phyloP scores from a whole-genome alignment of 2,329 filamentous ascomycete species.

The Dactylellina haptotyla region DNA sequence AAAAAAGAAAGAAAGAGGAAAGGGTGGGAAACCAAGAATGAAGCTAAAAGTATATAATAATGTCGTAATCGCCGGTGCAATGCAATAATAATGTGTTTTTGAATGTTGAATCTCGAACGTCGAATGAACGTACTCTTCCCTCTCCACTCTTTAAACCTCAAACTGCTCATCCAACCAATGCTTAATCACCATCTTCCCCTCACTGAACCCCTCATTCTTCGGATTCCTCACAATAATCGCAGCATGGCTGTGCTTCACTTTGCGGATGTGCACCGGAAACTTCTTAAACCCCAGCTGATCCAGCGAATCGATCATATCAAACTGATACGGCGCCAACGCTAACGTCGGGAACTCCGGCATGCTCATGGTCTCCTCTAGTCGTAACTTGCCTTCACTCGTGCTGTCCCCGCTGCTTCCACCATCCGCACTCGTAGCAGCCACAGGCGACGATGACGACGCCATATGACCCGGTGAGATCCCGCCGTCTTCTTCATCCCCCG shows the following conservation, averaged over 20 bases:
- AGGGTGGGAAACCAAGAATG: too few species aligned
- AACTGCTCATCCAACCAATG: constrained; percentile 87
- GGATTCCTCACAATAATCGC: constrained; percentile 82
- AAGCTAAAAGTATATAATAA: too few species aligned
- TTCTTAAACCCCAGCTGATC: constrained; percentile 74
- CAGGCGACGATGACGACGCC: not conserved
- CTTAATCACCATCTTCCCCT: constrained; percentile 79
- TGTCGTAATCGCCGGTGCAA: too few species aligned
- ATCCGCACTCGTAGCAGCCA: not conserved
- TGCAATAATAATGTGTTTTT: not conserved
- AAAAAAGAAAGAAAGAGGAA: too few species aligned
- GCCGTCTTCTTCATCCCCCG: constrained; percentile 19
- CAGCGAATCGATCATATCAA: constrained; percentile 82
- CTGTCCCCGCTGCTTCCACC: constrained; percentile 4
- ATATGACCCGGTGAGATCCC: not conserved
- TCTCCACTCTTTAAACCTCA: constrained; percentile 58
- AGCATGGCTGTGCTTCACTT: constrained; percentile 82
- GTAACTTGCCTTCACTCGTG: constrained; percentile 26
- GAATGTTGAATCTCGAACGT: not conserved
- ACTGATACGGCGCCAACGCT: constrained; percentile 81
- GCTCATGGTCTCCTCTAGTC: constrained; percentile 57
- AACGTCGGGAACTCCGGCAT: constrained; percentile 71
- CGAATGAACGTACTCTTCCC: not conserved
- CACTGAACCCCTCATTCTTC: constrained; percentile 73
- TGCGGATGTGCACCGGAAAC: constrained; percentile 78